Percentiles rank a stretch among this genome's conserved stretches.
phyloP scores from a whole-genome alignment of 441 rosid species.

The Pelargonium myrrhifolium region DNA sequence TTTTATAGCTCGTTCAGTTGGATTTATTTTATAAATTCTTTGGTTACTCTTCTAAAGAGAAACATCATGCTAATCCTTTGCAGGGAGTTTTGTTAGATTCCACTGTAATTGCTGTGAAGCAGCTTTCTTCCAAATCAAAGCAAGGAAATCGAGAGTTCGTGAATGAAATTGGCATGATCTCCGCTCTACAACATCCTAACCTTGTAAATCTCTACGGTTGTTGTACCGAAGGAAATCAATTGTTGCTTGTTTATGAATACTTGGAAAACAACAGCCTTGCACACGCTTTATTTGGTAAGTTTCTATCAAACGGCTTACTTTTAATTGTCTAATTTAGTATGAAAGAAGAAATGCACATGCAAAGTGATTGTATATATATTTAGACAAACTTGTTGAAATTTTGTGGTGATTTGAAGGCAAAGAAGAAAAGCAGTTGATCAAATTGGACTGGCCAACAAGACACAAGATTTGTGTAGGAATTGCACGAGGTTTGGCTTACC shows the following conservation, averaged over 20 bases:
- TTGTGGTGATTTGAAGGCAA: conserved; percentile 17
- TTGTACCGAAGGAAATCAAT: conserved; percentile 43
- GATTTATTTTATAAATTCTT: not conserved
- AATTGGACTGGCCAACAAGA: conserved; percentile 38
- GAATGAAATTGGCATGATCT: conserved; percentile 65
- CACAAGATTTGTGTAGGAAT: conserved; percentile 36
- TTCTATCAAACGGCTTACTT: not conserved
- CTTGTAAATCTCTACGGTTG: conserved; percentile 49
- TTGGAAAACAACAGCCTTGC: conserved; percentile 55
- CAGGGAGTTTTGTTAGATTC: conserved; percentile 60
- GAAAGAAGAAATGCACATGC: not conserved
- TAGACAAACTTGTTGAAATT: not conserved
- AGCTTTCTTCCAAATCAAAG: conserved; percentile 58
- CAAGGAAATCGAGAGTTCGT: conserved; percentile 71
- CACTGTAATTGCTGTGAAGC: conserved; percentile 58
- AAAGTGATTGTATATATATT: not conserved
- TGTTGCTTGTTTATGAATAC: conserved; percentile 45
- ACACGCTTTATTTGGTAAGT: conserved; percentile 45
- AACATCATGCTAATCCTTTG: conserved; percentile 10
- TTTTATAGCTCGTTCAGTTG: not conserved
- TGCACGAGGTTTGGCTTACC: conserved; percentile 63
- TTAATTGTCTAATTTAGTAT: not conserved
- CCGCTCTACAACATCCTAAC: conserved; percentile 44
- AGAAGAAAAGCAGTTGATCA: conserved; percentile 21
- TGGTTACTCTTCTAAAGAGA: not conserved